Base-by-base conservation (phyloP, 2,329 filamentous ascomycete genomes). In the Gaeumannomyces tritici region DNA sequence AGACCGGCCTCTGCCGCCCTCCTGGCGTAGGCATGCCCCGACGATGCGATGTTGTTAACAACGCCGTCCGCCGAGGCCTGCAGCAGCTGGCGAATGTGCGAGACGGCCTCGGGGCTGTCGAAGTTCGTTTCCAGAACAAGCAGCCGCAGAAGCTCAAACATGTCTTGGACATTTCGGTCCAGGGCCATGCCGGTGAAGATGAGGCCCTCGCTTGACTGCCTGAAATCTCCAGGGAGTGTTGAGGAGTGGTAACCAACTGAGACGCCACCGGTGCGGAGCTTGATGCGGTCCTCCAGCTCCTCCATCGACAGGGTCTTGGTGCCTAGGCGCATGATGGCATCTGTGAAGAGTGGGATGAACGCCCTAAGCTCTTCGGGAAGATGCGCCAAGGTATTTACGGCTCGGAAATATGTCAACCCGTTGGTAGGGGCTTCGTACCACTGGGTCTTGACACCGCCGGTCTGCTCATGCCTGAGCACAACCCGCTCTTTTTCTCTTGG, bases 361-460 rank as follows among this genome's bases (percentile, higher is more conserved):
- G 90, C 81, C 61, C 95, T 85, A 61, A 98, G 81, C 65, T 97
- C 91, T 65, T 93, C 88, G 0, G 93, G 91, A 18, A 99, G 78
- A 64, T 89, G 85, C 57, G 90, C 83, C 62, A 98, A 80, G 0
- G 84, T 82, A 71, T 96, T 92, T 73, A 98, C 84, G 3, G 91
- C 92, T 64, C 93, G 88, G 79, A 99, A 96, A 73, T 99, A 99
- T 1, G 93, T 98, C 63, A 99, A 78, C 0, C 95, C 95, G 69
- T 99, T 99, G 0, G 95, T 99, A 2, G 91, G 90, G 9, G 93
- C 91, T 73, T 96, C 91, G 60, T 89, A 88, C 92, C 93, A 97
- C 69, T 97, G 90, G 4, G 95, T 85, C 57, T 88, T 85, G 55
- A 89, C 83, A 51, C 83, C 81, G 55, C 84, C 82, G 12, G 89